Conservation (phyloP, 1,139 yeast species). For the Citeromyces hawaiiensis region DNA sequence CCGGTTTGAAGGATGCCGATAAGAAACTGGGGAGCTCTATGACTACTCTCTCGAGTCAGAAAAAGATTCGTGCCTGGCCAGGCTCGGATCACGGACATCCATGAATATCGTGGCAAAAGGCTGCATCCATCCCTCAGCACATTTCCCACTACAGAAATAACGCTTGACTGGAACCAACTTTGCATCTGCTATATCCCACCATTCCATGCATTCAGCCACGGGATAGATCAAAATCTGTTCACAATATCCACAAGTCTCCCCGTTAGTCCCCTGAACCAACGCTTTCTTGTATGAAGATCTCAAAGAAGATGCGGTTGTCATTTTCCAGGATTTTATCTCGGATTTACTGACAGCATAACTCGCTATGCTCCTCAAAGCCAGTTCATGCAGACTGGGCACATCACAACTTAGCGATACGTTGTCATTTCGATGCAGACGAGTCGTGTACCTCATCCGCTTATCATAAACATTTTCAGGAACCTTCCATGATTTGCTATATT, state of each 20-base stretch:
- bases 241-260: conserved; percentile 40
- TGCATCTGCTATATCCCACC: conserved; percentile 42
- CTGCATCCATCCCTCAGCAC: conserved; percentile 20
- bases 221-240: conserved; percentile 27
- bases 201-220: conserved; percentile 40
- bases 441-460: not conserved
- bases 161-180: conserved; percentile 27
- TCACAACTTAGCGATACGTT: conserved; percentile 5
- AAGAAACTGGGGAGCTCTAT: conserved; percentile 12
- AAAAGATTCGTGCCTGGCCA: conserved; percentile 47
- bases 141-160: conserved; percentile 30
- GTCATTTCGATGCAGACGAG: not conserved
- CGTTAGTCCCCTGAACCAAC: conserved; percentile 26
- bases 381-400: conserved; percentile 27
- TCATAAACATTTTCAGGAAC: not conserved
- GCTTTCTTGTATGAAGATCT: conserved; percentile 28
- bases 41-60: conserved; percentile 7
- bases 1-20: conserved; percentile 11
- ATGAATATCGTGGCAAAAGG: conserved; percentile 10
- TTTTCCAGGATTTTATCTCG: conserved; percentile 32
- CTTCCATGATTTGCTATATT: conserved; percentile 2
- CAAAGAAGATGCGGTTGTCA: conserved; percentile 20
- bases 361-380: conserved; percentile 29
- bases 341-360: conserved; percentile 27
- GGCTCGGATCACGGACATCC: conserved; percentile 60